phyloP scores from a whole-genome alignment of 805 yeast genomes.

The Spathaspora sp. region DNA sequence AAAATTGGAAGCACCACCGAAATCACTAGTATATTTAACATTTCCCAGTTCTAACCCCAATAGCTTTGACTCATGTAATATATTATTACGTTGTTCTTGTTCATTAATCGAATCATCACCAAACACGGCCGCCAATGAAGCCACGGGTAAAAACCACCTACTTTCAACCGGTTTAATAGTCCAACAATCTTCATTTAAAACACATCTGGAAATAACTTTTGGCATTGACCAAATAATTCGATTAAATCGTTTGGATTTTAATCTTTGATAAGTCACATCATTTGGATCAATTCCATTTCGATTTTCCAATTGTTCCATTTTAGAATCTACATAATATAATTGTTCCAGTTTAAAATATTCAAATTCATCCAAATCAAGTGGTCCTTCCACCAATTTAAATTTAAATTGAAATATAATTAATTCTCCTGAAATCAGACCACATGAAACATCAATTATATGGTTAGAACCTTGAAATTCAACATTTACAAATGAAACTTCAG shows the following conservation, averaged over 20 bases:
- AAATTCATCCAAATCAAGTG: constrained; percentile 15
- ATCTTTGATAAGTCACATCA: not conserved
- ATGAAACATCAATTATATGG: constrained; percentile 27
- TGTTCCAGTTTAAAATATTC: constrained; percentile 6
- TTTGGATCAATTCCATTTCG: constrained; percentile 8
- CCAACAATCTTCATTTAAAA: constrained; percentile 53
- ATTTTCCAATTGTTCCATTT: constrained; percentile 21
- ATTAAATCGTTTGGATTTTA: constrained; percentile 12
- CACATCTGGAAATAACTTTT: constrained; percentile 24
- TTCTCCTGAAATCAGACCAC: constrained; percentile 48
- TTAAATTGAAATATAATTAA: constrained; percentile 34
- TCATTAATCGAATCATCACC: constrained; percentile 43
- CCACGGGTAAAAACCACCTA: constrained; percentile 46
- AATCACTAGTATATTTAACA: constrained; percentile 35
- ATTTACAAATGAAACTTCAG: constrained; percentile 37
- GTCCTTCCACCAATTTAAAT: constrained; percentile 24
- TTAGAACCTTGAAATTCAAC: constrained; percentile 8
- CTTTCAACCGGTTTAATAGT: constrained; percentile 39
- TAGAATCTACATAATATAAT: constrained; percentile 24
- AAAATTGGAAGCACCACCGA: constrained; percentile 30
- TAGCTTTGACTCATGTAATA: constrained; percentile 38
- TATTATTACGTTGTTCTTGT: constrained; percentile 18
- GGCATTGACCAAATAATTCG: constrained; percentile 23
- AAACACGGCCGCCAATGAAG: constrained; percentile 41
- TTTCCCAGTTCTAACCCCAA: constrained; percentile 35